These are phyloP conservation scores for Chytridium lagenaria DNA, from an alignment of 371 early-diverging fungal genomes.

Conservation along the genomic window DNA sequence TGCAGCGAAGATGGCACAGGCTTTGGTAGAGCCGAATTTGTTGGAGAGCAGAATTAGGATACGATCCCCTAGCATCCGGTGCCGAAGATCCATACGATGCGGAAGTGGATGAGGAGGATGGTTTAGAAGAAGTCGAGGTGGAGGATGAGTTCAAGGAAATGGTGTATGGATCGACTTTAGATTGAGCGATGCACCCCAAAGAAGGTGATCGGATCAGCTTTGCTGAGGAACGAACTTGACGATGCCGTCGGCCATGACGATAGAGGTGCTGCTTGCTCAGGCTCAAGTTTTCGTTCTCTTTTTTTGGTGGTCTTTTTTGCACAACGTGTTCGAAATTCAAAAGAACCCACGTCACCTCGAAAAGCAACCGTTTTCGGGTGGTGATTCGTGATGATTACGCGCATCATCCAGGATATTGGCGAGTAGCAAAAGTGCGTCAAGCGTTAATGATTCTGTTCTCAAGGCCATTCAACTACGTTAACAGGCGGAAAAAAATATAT, in stretches of 20 bases:
- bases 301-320: no score
- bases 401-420: no score
- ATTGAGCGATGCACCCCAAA: conserved; percentile 11
- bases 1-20: background rate
- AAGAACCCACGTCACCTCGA: no score
- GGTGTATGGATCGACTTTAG: conserved; percentile 19
- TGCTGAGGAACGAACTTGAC: conserved; percentile 16
- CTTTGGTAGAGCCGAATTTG: background rate
- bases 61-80: no score
- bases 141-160: conserved; percentile 6
- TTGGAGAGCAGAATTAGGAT: background rate
- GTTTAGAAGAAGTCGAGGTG: background rate
- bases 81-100: background rate
- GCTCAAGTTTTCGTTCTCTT: background rate
- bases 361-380: no score
- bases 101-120: background rate
- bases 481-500: no score
- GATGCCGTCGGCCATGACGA: conserved; percentile 14
- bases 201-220: conserved; percentile 20
- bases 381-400: no score
- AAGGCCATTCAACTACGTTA: no score
- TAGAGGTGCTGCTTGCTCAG: no score
- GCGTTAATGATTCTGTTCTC: no score
- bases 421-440: no score
- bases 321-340: no score